phyloP scores from a whole-genome alignment of 345 rosid genomes.

The Hibiscus trionum region DNA sequence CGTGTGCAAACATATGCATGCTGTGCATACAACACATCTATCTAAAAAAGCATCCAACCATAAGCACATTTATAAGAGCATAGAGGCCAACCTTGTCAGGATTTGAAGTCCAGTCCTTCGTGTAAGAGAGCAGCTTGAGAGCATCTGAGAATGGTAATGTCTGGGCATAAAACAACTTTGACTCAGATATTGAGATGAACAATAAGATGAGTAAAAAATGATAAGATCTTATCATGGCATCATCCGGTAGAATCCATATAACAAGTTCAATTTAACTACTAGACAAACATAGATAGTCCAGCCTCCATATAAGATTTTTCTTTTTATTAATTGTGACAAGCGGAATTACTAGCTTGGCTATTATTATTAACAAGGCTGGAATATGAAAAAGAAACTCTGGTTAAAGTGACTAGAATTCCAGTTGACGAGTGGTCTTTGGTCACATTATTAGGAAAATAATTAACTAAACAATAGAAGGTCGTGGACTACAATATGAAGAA shows the following conservation, averaged over 20 bases:
- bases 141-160: conserved; percentile 58
- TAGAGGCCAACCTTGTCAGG: conserved; percentile 60
- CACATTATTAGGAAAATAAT: background rate
- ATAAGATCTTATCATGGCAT: too few relatives aligned
- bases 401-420: background rate
- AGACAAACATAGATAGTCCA: too few relatives aligned
- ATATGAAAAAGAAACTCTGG: background rate
- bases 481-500: background rate
- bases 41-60: background rate
- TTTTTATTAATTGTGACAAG: background rate
- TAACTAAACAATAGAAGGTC: background rate
- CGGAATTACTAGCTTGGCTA: background rate
- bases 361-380: background rate
- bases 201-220: too few relatives aligned
- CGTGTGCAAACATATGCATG: background rate
- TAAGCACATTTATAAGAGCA: background rate
- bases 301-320: background rate
- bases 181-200: too few relatives aligned
- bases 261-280: too few relatives aligned
- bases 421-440: background rate
- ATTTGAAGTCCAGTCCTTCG: conserved; percentile 64
- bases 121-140: conserved; percentile 66
- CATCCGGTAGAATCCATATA: too few relatives aligned
- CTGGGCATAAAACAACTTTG: too few relatives aligned
- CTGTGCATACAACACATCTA: background rate